Percentiles rank a stretch among this genome's conserved stretches.
Evolutionary conservation across 495 filamentous ascomycete genomes (phyloP).

Genomic region (Aspergillus asperescens): DNA sequence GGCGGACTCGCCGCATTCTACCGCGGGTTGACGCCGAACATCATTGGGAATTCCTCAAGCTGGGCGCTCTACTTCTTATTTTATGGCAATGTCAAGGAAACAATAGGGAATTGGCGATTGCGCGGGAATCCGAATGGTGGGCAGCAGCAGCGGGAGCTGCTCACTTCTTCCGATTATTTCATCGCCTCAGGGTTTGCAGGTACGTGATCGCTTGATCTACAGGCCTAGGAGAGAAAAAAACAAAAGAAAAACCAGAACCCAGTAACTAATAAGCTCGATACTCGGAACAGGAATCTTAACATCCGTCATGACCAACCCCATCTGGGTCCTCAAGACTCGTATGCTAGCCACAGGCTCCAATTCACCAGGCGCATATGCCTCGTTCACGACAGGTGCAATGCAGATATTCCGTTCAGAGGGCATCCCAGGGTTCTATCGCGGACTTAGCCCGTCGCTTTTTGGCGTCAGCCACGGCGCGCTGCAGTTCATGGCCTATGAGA

Average conservation of each 20-base stretch:
- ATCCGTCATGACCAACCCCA: slow-evolving; percentile 82
- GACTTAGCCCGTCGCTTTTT: slow-evolving; percentile 73
- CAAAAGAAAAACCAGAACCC: neutral
- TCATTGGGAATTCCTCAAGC: slow-evolving; percentile 81
- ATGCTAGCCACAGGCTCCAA: slow-evolving; percentile 80
- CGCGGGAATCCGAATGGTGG: slow-evolving; percentile 7
- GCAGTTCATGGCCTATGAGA: slow-evolving; percentile 94
- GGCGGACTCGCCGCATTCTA: slow-evolving; percentile 67
- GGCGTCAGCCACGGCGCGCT: slow-evolving; percentile 94
- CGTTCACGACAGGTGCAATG: slow-evolving; percentile 60
- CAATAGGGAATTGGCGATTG: slow-evolving; percentile 27
- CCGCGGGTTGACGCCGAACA: slow-evolving; percentile 81
- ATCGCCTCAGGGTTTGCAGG: slow-evolving; percentile 72
- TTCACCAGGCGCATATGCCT: slow-evolving; percentile 74
- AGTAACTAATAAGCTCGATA: neutral
- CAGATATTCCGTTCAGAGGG: slow-evolving; percentile 67
- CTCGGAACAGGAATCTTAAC: slow-evolving; percentile 52
- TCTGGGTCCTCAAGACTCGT: slow-evolving; percentile 98
- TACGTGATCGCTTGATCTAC: slow-evolving; percentile 15
- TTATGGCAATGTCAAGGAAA: slow-evolving; percentile 56
- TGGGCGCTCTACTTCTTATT: slow-evolving; percentile 90
- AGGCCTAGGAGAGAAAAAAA: neutral
- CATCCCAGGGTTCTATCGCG: slow-evolving; percentile 72
- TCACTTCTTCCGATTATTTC: slow-evolving; percentile 77
- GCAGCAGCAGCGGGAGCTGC: slow-evolving; percentile 17